Base-by-base conservation (phyloP, 192 early-diverging fungal genomes). In the Coemansia guatemalensis region DNA sequence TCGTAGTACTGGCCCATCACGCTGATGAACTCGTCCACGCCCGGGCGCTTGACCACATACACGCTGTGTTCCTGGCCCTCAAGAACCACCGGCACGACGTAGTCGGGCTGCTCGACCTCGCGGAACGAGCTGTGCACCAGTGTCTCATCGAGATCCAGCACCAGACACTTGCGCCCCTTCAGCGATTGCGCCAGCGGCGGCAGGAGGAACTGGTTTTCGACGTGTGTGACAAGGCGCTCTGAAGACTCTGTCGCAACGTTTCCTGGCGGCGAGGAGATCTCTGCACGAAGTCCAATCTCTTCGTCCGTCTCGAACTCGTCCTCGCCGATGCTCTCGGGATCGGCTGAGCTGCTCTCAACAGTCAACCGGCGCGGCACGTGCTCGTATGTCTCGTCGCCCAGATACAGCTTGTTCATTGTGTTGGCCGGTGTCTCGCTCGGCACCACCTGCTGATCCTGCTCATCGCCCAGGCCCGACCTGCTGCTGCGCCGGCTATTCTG, bases 111-210 rank as follows among this genome's bases (percentile, higher is more conserved):
- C 29, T 88, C 80, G 5, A 90, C 87, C 30, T 84, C 83, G 25
- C 78, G 73, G 85, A 99, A 97, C 21, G 93, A 95, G 75, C 90
- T 93, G 75, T 99, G 96, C 22, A 99, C 93, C 14, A 99, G 85
- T 0, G 96, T 99, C 67, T 99, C 96, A 82, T 99, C 96, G 62
- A 97, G 82, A 81, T 99, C 96, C 35, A 99, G 85, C 18, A 99
- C 96, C 27, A 99, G 84, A 65, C 93, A 95, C 69, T 97, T 99
- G 71, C 86, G 87, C 6, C 90, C 89, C 39, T 57, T 56, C 58
- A 93, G 88, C 58, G 85, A 82, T 8, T 84, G 75, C 26, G 82
- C 83, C 47, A 94, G 82, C 44, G 92, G 88, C 25, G 84, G 85
- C 55, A 95, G 83, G 23, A 94, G 71, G 23, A 64, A 67, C 64